phyloP scores from a whole-genome alignment of 2,329 filamentous ascomycete genomes.

The Botrytis galanthina region DNA sequence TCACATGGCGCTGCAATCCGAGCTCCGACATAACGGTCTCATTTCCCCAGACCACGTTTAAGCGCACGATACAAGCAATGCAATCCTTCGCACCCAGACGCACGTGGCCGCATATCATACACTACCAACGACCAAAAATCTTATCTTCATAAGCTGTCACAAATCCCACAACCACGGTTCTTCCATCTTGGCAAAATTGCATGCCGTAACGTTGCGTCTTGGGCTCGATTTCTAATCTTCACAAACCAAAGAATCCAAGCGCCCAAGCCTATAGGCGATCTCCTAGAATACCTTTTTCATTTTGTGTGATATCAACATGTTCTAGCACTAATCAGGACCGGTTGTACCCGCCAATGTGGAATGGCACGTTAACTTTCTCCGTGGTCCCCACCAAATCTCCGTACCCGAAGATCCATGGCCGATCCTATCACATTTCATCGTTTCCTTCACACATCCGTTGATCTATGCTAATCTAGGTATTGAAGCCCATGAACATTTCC shows the following conservation, averaged over 20 bases:
- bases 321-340: background rate
- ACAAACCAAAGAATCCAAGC: background rate
- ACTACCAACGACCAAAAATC: background rate
- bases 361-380: background rate
- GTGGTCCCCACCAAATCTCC: constrained; percentile 1
- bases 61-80: background rate
- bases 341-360: background rate
- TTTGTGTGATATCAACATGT: background rate
- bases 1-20: too few relatives aligned
- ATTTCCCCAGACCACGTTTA: background rate
- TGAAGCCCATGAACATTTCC: too few relatives aligned
- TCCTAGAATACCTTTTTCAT: background rate
- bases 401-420: background rate
- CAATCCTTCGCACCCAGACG: background rate
- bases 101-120: background rate
- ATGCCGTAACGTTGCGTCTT: background rate
- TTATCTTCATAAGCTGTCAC: background rate
- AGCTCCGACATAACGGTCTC: background rate
- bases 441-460: background rate
- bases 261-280: background rate
- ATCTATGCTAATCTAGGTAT: background rate
- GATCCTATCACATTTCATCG: background rate
- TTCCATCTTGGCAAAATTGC: background rate
- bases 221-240: background rate
- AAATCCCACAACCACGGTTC: background rate